phyloP scores from a whole-genome alignment of 306 rosid species.

The Medicago arabica region DNA sequence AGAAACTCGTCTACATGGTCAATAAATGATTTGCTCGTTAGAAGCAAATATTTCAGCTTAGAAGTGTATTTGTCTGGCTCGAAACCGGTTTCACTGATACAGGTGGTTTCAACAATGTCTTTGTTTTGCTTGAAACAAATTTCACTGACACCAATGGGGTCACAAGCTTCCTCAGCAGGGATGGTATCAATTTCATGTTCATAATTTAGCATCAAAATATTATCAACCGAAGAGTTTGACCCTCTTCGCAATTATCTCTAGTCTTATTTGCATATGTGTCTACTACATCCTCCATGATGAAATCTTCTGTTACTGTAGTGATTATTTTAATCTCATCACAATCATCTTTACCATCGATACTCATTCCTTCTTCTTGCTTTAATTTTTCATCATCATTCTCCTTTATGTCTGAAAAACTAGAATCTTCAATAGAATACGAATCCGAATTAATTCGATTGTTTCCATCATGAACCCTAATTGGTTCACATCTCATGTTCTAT shows the following conservation, averaged over 20 bases:
- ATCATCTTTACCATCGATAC: conserved; percentile 48
- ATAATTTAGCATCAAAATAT: conserved; percentile 38
- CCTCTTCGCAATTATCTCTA: conserved; percentile 49
- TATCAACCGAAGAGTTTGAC: conserved; percentile 42
- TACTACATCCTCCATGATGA: conserved; percentile 38
- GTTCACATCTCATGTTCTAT: no score
- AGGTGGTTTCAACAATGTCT: conserved; percentile 10
- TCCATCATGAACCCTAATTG: no score
- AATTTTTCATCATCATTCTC: conserved; percentile 47
- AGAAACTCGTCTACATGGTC: conserved; percentile 64
- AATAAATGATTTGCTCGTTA: conserved; percentile 68
- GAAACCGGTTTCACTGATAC: conserved; percentile 22
- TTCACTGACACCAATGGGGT: conserved; percentile 21
- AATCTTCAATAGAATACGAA: no score
- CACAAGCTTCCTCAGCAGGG: conserved; percentile 45
- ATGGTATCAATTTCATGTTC: conserved; percentile 39
- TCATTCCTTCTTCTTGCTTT: conserved; percentile 44
- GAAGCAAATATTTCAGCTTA: conserved; percentile 57
- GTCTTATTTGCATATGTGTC: conserved; percentile 37
- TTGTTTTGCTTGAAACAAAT: conserved; percentile 18
- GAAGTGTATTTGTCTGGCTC: conserved; percentile 29
- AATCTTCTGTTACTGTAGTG: conserved; percentile 41
- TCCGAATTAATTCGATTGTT: no score
- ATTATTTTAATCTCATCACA: conserved; percentile 42
- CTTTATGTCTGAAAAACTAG: no score